Base-by-base conservation (phyloP, 2,329 filamentous ascomycete species). In the Rutstroemia sp. region DNA sequence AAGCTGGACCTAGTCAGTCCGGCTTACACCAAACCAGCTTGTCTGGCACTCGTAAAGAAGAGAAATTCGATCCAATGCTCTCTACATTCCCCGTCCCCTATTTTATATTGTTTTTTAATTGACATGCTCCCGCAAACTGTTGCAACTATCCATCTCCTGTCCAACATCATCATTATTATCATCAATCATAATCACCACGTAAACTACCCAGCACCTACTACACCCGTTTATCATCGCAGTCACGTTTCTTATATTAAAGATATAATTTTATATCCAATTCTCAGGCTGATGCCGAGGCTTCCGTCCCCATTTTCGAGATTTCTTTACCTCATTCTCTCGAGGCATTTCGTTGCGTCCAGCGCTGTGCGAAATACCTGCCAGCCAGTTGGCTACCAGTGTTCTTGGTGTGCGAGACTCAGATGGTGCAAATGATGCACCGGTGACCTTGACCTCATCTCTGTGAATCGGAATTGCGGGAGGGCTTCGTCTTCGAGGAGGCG, bases 341-440 rank as follows among this genome's bases (percentile, higher is more conserved):
- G 34, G 2, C 16, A 17, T 21, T 34, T 54, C 52, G 23, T 34
- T 40, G 48, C 44, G 52, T 44, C 51, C 51, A 48, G 51, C 42
- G 30, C 25, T 38, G 4, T 21, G 27, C 10, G 52, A 54, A 14
- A 54, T 54, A 17, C 52, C 48, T 14, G 52, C 36, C 12, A 54
- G 52, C 52, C 52, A 54, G 34, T 54, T 49, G 1, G 44, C 34
- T 16, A 54, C 51, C 17, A 54, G 6, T 17, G 51, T 54, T 39
- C 51, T 48, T 23, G 51, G 51, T 30, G 51, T 54, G n/a, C 51
- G 40, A 40, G 38, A 40, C 17, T 40, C 38, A 17, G 38, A 40
- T 6, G 51, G 51, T 21, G 34, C 51, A 30, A 54, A 54, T 36
- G 51, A 39, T 19, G 51, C 51, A n/a, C 51, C 51, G 4, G 8